Evolutionary conservation across 352 stramenopile species (phyloP), one percentile per base, ranked within the genome.

Genomic region (Blastocystis sp.): DNA sequence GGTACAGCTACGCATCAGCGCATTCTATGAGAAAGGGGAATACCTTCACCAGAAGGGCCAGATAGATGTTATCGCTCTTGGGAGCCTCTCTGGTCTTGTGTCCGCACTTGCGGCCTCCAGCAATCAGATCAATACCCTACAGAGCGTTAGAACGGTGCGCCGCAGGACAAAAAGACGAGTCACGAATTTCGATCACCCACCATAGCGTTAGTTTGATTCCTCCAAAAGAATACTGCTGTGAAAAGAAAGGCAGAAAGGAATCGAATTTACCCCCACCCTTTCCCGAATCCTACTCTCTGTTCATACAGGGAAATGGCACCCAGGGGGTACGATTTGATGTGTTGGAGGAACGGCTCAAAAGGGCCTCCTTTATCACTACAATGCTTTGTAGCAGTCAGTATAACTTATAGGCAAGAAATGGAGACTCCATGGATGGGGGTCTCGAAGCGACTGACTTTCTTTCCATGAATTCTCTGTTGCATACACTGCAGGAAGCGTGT

Each of bases 91-190:
- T 34, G 28, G 48, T 81, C 70, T 81, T 81, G 48, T 81, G 70
- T 64, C 70, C 70, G 56, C 70, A 81, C n/a, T 81, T 81, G 48
- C 70, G 70, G 43, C 70, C 70, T 81, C 70, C 70, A 81, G 70
- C 70, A 81, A 81, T 81, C 70, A 81, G 65, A 38, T 81, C 70
- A 81, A 81, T 81, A 81, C 70, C 70, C 70, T 81, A 81, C n/a
- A 48, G 34, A 66, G 48, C 5, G 48, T 56, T 14, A 56, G 48
- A 56, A 56, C 5, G 5, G 48, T 53, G 48, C 48, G 0, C 48
- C 14, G 14, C 14, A 17, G 5, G 5, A 14, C 48, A 56, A 56
- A 56, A 56, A 0, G 48, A 14, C 5, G 48, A 7, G 14, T 7
- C 48, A 56, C 5, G 48, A 14, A 56, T 14, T 17, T 17, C 5